Evolutionary conservation across 495 filamentous ascomycete genomes (phyloP), one percentile per base, ranked within the genome.

Genomic region (Hypoxylon crocopeplum): DNA sequence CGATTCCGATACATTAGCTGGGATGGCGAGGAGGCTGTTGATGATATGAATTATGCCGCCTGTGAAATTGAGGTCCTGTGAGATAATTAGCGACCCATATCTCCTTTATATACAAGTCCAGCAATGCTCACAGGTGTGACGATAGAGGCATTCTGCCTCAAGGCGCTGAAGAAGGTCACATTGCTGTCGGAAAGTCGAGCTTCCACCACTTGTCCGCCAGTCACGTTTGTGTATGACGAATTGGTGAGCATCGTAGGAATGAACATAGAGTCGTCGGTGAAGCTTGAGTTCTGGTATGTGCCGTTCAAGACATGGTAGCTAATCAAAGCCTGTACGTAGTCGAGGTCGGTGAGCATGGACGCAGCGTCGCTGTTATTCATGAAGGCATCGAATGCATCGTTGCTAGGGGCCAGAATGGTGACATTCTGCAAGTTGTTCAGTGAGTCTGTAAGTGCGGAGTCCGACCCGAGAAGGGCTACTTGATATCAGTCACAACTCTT

Each of bases 31-130:
- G 37, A 85, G 70, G 5, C 57, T 68, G 69, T 90, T 81, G 62
- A 91, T 82, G 37, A 90, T 71, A 67, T 91, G 88, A 24, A 89
- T 74, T 1, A 85, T 78, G 30, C 88, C 88, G 13, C 83, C 80
- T 27, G 75, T 77, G 72, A 88, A 90, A 55, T 77, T 75, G 36
- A 86, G 59, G 67, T 90, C 76, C 79, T 81, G 47, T 17, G 21
- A 55, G 11, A 3, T 37, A 4, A n/a, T 39, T 16, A 51, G 36
- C 19, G 27, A 34, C 24, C 19, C 8, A 13, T 1, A 13, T 5
- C 37, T 5, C 0, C 17, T 6, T 20, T 39, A n/a, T n/a, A n/a
- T 17, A 1, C 29, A 12, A n/a, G 16, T 15, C 12, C 20, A 5
- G 13, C 17, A 5, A 4, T 19, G 52, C 71, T 22, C 48, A 75